Evolutionary conservation across 2,329 filamentous ascomycete genomes (phyloP).

Genomic region (Alternaria arborescens): DNA sequence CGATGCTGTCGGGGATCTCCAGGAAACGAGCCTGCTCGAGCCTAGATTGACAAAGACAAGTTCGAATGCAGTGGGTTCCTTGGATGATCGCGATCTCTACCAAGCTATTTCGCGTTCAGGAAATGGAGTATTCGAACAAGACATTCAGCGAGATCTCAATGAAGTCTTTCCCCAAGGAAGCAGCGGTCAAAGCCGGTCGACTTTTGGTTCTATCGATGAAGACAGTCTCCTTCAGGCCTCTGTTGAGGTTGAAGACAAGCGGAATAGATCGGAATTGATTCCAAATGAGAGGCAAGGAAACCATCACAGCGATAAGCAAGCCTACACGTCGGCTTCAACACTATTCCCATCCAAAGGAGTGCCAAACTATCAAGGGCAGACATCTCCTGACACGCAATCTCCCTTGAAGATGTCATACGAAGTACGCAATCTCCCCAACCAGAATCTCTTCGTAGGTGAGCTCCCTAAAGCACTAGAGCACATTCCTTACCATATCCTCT

Average conservation of each 20-base stretch:
- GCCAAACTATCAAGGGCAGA: not conserved
- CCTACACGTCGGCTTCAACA: not conserved
- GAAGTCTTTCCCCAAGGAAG: conserved; percentile 20
- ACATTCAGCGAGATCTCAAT: conserved; percentile 10
- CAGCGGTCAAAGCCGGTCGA: conserved; percentile 31
- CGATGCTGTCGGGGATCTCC: conserved; percentile 14
- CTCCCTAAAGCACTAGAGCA: conserved; percentile 11
- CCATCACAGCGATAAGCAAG: not conserved
- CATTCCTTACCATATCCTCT: conserved; percentile 44
- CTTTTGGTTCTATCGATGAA: conserved; percentile 40
- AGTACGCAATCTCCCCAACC: conserved; percentile 38
- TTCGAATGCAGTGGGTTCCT: conserved; percentile 31
- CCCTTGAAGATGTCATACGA: conserved; percentile 30
- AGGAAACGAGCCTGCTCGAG: not conserved
- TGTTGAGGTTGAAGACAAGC: conserved; percentile 20
- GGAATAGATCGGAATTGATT: not conserved
- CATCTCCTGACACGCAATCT: conserved; percentile 14
- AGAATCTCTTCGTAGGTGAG: conserved; percentile 41
- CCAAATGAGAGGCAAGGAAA: not conserved
- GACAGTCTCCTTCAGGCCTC: conserved; percentile 26
- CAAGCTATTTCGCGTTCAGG: conserved; percentile 15
- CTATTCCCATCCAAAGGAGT: no score
- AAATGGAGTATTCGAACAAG: conserved; percentile 3
- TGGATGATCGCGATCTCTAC: conserved; percentile 28
- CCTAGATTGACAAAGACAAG: conserved; percentile 24